Percentiles rank a stretch among this genome's conserved stretches.
Evolutionary conservation across 2,329 filamentous ascomycete species (phyloP).

Genomic region (Hymenoscyphus repandus): DNA sequence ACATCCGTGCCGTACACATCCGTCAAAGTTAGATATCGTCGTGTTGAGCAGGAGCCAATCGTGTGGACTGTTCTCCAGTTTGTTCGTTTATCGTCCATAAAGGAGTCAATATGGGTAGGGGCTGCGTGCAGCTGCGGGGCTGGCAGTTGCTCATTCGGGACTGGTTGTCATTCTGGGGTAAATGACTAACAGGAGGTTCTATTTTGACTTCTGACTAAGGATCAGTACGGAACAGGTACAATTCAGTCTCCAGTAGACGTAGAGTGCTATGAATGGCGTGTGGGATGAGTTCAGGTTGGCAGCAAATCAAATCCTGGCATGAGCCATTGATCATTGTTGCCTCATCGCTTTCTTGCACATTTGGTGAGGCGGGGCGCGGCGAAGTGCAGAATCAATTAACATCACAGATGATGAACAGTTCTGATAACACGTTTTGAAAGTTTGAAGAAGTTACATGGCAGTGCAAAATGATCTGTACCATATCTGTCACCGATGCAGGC

Average conservation of each 20-base stretch:
- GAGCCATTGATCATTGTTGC: too few species aligned
- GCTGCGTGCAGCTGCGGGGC: slow-evolving; percentile 1
- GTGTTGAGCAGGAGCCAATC: background rate
- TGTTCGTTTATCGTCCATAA: background rate
- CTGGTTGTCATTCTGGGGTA: slow-evolving; percentile 1
- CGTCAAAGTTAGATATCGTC: background rate
- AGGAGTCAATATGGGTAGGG: background rate
- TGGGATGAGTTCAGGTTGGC: background rate
- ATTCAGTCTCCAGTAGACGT: background rate
- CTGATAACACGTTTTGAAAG: background rate
- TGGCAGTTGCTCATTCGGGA: background rate
- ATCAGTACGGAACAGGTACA: background rate
- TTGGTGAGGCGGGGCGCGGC: background rate
- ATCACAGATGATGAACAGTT: background rate
- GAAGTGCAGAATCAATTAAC: slow-evolving; percentile 2
- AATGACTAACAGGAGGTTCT: slow-evolving; percentile 1
- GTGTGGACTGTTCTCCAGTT: background rate
- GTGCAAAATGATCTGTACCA: too few species aligned
- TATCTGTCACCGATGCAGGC: too few species aligned
- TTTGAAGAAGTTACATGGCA: background rate
- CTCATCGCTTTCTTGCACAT: background rate
- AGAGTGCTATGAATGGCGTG: background rate
- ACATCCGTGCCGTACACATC: background rate
- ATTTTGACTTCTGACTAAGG: slow-evolving; percentile 6
- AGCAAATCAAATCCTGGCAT: too few species aligned